These are phyloP conservation scores for Ampelomyces quisqualis DNA, from an alignment of 2,329 filamentous ascomycete genomes.

Conservation along the genomic window DNA sequence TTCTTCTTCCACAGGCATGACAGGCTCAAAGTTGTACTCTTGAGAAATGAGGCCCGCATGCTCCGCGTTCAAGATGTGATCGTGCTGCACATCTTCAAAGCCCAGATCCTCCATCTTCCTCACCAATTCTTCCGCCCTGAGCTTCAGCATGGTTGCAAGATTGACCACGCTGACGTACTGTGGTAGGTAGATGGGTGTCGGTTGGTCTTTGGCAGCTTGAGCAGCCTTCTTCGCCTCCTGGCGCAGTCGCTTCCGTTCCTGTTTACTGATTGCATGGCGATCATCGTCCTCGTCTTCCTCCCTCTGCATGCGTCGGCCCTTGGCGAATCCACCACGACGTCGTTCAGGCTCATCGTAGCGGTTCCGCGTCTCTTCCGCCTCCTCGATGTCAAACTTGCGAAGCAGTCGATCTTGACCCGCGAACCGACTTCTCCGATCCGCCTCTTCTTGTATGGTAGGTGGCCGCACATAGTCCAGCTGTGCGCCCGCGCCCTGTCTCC, in stretches of 20 bases:
- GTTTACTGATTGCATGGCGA: slow-evolving; percentile 21
- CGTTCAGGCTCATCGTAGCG: slow-evolving; percentile 36
- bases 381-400: slow-evolving; percentile 29
- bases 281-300: slow-evolving; percentile 33
- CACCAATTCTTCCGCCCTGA: slow-evolving; percentile 71
- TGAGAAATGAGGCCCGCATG: slow-evolving; percentile 86
- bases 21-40: slow-evolving; percentile 90
- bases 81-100: slow-evolving; percentile 79
- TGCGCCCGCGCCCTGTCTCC: slow-evolving; percentile 22
- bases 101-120: slow-evolving; percentile 80
- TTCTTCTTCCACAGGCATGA: slow-evolving; percentile 62
- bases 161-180: slow-evolving; percentile 90
- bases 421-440: slow-evolving; percentile 22
- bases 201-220: slow-evolving; percentile 29
- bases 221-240: slow-evolving; percentile 40
- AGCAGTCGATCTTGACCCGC: slow-evolving; percentile 25
- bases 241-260: slow-evolving; percentile 36
- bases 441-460: slow-evolving; percentile 11
- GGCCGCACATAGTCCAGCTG: slow-evolving; percentile 16
- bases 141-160: slow-evolving; percentile 71
- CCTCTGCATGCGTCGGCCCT: slow-evolving; percentile 25
- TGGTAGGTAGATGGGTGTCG: slow-evolving; percentile 67
- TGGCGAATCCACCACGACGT: slow-evolving; percentile 20
- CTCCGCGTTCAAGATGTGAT: slow-evolving; percentile 86
- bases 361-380: slow-evolving; percentile 23